Base-by-base conservation (phyloP, 768 basidiomycete species). In the Leccinum subtestaceum region DNA sequence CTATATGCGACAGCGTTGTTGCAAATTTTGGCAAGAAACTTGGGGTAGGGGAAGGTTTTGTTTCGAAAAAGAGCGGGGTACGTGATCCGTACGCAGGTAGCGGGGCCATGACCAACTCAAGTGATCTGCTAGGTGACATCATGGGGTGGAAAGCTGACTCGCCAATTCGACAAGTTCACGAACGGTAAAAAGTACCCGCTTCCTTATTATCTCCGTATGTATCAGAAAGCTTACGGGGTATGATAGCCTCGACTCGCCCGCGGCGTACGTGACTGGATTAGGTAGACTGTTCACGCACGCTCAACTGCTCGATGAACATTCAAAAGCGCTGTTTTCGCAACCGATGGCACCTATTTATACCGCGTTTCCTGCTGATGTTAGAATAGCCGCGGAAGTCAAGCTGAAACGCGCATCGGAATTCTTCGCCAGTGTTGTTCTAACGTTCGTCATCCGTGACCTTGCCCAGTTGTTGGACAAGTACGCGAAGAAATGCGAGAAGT, bases 401-500 rank as follows among this genome's bases (percentile, higher is more conserved):
- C 82, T 96, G 58, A 86, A 84, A 69, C 87, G 89, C 62, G 81
- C 85, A 34, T 93, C 91, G n/a, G 91, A 95, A 68, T 96, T 96
- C 72, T 96, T 95, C 65, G 90, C 90, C 25, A 89, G 81, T 55
- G 92, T 95, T 60, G 84, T 96, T 56, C 79, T 94, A 61, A 90
- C 90, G 17, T 95, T 96, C 70, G 92, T 96, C 67, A 86, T 96
- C 66, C 86, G 87, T 55, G 93, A 95, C 72, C 80, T 94, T 63
- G 90, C 91, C 45, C 85, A 88, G 67, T 75, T 95, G 52, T 79
- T 95, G 61, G 94, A 95, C 79, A 95, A 95, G 76, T 95, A 94
- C 72, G 89, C 88, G 63, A 94, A 94, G 81, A 91, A 91, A 72
- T 92, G 91, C 75, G 93, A 93, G 76, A 93, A 92, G 75, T 93